Conservation (phyloP, 805 yeast genomes). For the Pichia heedii region DNA sequence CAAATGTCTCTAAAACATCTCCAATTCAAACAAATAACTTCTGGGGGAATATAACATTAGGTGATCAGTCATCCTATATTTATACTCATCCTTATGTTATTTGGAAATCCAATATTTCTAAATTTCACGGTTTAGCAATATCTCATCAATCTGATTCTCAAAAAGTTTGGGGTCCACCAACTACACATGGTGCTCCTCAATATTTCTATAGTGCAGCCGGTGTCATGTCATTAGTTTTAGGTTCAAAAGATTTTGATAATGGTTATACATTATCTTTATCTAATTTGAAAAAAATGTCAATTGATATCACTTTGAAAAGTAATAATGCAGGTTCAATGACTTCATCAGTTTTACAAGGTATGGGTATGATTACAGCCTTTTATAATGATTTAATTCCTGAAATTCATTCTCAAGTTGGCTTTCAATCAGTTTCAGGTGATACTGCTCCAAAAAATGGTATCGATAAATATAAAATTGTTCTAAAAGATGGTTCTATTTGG, state of each 20-base stretch:
- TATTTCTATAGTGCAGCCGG: constrained; percentile 47
- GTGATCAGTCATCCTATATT: constrained; percentile 41
- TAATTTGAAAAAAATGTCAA: constrained; percentile 44
- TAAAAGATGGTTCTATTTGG: constrained; percentile 40
- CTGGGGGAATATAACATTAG: constrained; percentile 55
- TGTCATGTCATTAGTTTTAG: constrained; percentile 48
- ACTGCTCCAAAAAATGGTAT: constrained; percentile 24
- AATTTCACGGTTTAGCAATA: constrained; percentile 51
- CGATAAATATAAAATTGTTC: constrained; percentile 31
- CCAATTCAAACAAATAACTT: constrained; percentile 70
- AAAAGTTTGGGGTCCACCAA: constrained; percentile 38
- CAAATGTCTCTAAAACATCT: constrained; percentile 36
- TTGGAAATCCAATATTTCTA: constrained; percentile 35
- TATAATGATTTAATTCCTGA: constrained; percentile 38
- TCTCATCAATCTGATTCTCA: constrained; percentile 42
- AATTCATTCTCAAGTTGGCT: constrained; percentile 39
- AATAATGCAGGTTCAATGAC: constrained; percentile 30
- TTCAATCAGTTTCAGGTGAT: constrained; percentile 31
- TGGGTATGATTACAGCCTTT: constrained; percentile 48
- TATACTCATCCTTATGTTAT: constrained; percentile 63
- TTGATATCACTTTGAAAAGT: constrained; percentile 33
- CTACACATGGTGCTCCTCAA: constrained; percentile 40
- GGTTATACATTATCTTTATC: constrained; percentile 34
- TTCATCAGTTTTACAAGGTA: constrained; percentile 48
- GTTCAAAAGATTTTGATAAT: constrained; percentile 39